Percentiles rank a stretch among this genome's conserved stretches.
These are phyloP conservation scores for Candida montana DNA, from an alignment of 805 yeast genomes.

Conservation along the genomic window DNA sequence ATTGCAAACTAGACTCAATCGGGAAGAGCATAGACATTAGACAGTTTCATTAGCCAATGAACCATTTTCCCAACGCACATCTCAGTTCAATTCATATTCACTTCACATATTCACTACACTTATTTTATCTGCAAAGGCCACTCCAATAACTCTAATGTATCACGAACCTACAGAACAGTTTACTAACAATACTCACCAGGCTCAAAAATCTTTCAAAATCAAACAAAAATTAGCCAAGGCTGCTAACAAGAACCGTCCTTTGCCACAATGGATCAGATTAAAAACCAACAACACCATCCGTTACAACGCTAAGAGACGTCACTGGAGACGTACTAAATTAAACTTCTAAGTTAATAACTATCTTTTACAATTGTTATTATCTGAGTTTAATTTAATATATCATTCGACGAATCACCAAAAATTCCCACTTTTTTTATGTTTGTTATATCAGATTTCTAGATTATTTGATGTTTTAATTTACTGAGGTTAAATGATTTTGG, in stretches of 20 bases:
- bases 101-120: no score
- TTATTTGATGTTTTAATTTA: not conserved
- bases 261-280: constrained; percentile 99
- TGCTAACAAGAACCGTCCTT: constrained; percentile 97
- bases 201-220: constrained; percentile 93
- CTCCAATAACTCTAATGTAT: not conserved
- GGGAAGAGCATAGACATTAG: no score
- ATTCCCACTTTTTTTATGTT: constrained; percentile 6
- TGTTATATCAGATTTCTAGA: constrained; percentile 2
- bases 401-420: constrained; percentile 4
- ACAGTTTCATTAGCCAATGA: no score
- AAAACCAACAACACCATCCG: constrained; percentile 97
- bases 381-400: constrained; percentile 7
- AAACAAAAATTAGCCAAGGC: constrained; percentile 99
- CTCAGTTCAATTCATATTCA: no score
- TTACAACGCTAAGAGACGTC: constrained; percentile 99
- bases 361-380: constrained; percentile 1
- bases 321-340: constrained; percentile 99
- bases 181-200: constrained; percentile 37
- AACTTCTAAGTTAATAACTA: constrained; percentile 58
- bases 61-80: no score
- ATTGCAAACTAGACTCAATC: no score
- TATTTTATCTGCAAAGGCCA: not conserved
- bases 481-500: not conserved
- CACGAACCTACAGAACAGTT: not conserved